Base-by-base conservation (phyloP, 176 grass and related monocot genomes). In the Avena insularis region DNA sequence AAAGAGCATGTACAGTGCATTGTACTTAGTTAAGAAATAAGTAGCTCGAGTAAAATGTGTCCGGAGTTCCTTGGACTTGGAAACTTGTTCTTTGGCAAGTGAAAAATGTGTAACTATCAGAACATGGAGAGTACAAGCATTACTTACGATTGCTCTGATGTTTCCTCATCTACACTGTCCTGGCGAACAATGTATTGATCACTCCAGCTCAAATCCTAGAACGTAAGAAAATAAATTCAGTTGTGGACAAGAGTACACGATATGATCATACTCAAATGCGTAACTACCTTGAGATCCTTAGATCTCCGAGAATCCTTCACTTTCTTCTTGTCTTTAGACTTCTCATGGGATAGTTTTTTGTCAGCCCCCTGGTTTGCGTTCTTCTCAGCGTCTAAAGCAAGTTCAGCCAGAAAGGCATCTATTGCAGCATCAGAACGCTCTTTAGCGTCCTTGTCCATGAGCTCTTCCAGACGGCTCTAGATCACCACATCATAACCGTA, bases 381-480 rank as follows among this genome's bases (percentile, higher is more conserved):
- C 83, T 94, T 99, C 83, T 94, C 88, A 81, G 89, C 94, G 89
- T 99, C 94, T 62, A 92, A 86, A 80, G 89, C 97, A 87, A 99
- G 92, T 88, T 99, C 97, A 80, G 97, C 94, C 17, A 99, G 68
- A 79, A 99, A 96, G 65, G 97, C 97, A 84, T 99, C 94, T 86
- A 91, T 91, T 74, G 92, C 94, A 90, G 97, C 94, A 90, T 96
- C 94, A 89, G 97, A 96, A 87, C 89, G 96, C 85, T 93, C 97
- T 88, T 25, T 91, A 36, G 94, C 97, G 89, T 99, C 94, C 91
- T 93, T 94, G 79, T 99, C 94, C 67, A 92, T 88, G 14, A 94
- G 83, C 60, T 92, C 89, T 85, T 97, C 97, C 94, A 99, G 90
- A 71, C 60, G 87, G 68, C 68, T 87, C 97, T 99, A 84, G 36